Conservation (phyloP, 1,139 yeast species). For the Pichia sp. region DNA sequence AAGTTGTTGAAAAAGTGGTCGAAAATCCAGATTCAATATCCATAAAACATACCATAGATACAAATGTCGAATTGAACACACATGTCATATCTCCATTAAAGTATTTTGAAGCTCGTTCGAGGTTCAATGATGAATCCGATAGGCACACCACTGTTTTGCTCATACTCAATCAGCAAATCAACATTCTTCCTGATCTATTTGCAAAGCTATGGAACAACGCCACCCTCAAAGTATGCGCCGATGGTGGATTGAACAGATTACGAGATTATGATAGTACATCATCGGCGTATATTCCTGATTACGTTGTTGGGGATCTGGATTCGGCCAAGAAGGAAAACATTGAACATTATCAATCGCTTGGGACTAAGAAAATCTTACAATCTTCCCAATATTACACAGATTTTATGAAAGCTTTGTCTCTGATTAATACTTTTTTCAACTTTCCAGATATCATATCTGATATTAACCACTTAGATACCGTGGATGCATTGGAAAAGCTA, state of each 20-base stretch:
- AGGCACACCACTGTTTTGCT: slow-evolving; percentile 33
- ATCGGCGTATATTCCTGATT: slow-evolving; percentile 51
- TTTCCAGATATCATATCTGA: slow-evolving; percentile 21
- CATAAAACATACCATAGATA: slow-evolving; percentile 6
- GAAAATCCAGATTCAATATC: slow-evolving; percentile 26
- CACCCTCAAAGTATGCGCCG: slow-evolving; percentile 68
- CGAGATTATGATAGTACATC: slow-evolving; percentile 39
- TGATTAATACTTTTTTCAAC: slow-evolving; percentile 35
- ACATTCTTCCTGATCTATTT: slow-evolving; percentile 34
- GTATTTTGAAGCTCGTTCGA: background rate
- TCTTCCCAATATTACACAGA: slow-evolving; percentile 76
- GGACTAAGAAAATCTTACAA: slow-evolving; percentile 54
- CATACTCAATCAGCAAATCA: slow-evolving; percentile 54
- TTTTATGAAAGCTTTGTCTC: slow-evolving; percentile 59
- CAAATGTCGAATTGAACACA: slow-evolving; percentile 2
- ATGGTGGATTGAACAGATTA: slow-evolving; percentile 84
- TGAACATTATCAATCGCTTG: slow-evolving; percentile 45
- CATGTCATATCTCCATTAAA: slow-evolving; percentile 17
- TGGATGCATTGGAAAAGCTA: slow-evolving; percentile 35
- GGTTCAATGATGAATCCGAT: background rate
- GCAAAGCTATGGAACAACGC: slow-evolving; percentile 55
- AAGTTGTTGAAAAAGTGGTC: slow-evolving; percentile 12
- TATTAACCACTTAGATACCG: slow-evolving; percentile 15
- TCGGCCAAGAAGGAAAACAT: slow-evolving; percentile 52
- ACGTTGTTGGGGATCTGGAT: slow-evolving; percentile 83